A percentile compares a stretch with the other conserved stretches of the same genome.
Evolutionary conservation across 2,329 filamentous ascomycete species (phyloP).

Genomic region (Bisporella sp.): DNA sequence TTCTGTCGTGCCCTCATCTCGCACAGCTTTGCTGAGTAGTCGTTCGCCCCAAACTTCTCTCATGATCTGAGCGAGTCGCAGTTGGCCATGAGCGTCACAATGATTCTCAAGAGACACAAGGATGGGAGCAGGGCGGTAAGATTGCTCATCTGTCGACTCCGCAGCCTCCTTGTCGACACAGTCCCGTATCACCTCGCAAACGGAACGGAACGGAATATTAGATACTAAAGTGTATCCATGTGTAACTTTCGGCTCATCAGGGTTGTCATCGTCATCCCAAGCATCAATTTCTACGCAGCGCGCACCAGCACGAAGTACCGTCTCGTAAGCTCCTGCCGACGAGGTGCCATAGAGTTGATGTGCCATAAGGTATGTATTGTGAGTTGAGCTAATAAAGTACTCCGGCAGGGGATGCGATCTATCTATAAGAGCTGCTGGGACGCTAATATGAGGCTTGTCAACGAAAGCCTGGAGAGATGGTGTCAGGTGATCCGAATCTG

Average conservation of each 20-base stretch:
- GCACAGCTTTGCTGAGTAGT: conserved; percentile 49
- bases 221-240: conserved; percentile 64
- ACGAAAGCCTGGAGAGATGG: conserved; percentile 44
- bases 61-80: conserved; percentile 58
- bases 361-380: conserved; percentile 66
- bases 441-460: conserved; percentile 48
- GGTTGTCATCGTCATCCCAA: conserved; percentile 57
- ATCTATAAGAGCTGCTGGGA: conserved; percentile 48
- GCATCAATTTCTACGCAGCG: conserved; percentile 69
- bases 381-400: conserved; percentile 66
- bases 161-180: conserved; percentile 51
- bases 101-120: conserved; percentile 63
- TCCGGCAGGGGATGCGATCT: conserved; percentile 55
- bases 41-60: conserved; percentile 53
- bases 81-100: conserved; percentile 51
- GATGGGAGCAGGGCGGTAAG: conserved; percentile 46
- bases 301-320: conserved; percentile 53
- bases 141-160: conserved; percentile 32
- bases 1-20: conserved; percentile 47
- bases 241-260: conserved; percentile 61
- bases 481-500: conserved; percentile 38
- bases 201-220: conserved; percentile 54
- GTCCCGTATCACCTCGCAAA: conserved; percentile 59
- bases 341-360: conserved; percentile 62
- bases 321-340: conserved; percentile 56